A percentile compares a stretch with the other conserved stretches of the same genome.
These are phyloP conservation scores for Fusarium annulatum DNA, from an alignment of 2,329 filamentous ascomycete species.

Conservation along the genomic window DNA sequence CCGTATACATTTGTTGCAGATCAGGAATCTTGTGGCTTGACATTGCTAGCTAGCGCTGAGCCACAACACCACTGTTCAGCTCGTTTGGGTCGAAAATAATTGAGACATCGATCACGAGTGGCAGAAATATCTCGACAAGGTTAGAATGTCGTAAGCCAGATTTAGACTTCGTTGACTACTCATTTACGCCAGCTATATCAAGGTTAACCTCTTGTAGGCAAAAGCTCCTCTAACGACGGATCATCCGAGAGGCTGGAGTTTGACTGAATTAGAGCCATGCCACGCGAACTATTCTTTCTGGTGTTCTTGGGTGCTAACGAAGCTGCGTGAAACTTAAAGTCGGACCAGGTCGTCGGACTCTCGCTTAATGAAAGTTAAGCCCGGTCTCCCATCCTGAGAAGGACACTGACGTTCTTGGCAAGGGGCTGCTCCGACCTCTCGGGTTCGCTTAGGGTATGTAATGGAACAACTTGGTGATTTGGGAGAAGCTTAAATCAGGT, in stretches of 20 bases:
- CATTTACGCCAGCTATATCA: fast-evolving
- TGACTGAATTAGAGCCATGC: neutral
- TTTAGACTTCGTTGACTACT: fast-evolving
- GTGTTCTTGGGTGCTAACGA: no score
- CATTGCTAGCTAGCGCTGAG: neutral
- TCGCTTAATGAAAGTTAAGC: neutral
- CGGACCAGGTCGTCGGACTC: neutral
- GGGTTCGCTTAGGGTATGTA: no score
- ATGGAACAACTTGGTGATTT: no score
- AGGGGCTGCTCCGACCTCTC: no score
- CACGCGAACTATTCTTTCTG: fast-evolving
- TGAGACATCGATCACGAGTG: neutral
- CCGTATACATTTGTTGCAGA: neutral
- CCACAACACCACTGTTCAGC: neutral
- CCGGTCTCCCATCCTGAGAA: neutral
- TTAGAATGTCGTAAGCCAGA: neutral
- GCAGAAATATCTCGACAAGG: neutral
- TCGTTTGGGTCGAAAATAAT: no score
- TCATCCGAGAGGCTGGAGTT: neutral
- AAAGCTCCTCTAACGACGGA: fast-evolving
- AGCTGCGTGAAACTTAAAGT: neutral
- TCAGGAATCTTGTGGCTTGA: neutral
- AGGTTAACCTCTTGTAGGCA: no score
- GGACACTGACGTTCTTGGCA: no score
- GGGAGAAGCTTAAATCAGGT: no score